These are phyloP conservation scores for Ceratocystis eucalypticola DNA, from an alignment of 2,329 filamentous ascomycete species.

Conservation along the genomic window DNA sequence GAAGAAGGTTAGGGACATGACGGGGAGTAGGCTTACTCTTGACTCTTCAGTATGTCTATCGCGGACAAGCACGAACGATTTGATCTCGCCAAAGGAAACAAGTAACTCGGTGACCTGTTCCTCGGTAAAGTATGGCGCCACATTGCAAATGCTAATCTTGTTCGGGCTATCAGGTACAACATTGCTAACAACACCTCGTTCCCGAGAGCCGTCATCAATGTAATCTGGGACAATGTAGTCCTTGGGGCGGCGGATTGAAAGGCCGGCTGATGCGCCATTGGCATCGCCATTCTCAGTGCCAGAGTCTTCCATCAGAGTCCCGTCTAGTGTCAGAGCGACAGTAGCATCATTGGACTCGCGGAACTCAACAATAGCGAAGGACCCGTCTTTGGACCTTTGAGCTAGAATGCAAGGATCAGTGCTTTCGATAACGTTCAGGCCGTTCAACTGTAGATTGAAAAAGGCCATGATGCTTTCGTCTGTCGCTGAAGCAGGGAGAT, in stretches of 20 bases:
- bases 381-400: constrained; percentile 64
- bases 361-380: constrained; percentile 84
- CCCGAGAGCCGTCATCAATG: constrained; percentile 57
- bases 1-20: background rate
- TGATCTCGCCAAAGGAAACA: constrained; percentile 81
- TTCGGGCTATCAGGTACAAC: constrained; percentile 83
- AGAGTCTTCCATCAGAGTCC: constrained; percentile 60
- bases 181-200: constrained; percentile 63
- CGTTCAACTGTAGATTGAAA: constrained; percentile 94
- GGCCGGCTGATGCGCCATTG: constrained; percentile 42
- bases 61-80: constrained; percentile 81
- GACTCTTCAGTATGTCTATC: constrained; percentile 77
- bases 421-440: constrained; percentile 78
- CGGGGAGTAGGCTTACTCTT: constrained; percentile 44
- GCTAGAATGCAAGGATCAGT: constrained; percentile 74
- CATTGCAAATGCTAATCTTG: constrained; percentile 86
- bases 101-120: constrained; percentile 86
- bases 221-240: constrained; percentile 84
- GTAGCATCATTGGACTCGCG: constrained; percentile 78
- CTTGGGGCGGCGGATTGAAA: constrained; percentile 76
- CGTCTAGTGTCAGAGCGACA: constrained; percentile 77
- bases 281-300: constrained; percentile 44
- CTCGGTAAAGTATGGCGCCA: constrained; percentile 76
- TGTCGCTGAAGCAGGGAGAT: constrained; percentile 57
- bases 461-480: constrained; percentile 69